Percentiles rank a stretch among this genome's conserved stretches.
These are phyloP conservation scores for Daedaleopsis nitida DNA, from an alignment of 768 basidiomycete genomes.

Conservation along the genomic window DNA sequence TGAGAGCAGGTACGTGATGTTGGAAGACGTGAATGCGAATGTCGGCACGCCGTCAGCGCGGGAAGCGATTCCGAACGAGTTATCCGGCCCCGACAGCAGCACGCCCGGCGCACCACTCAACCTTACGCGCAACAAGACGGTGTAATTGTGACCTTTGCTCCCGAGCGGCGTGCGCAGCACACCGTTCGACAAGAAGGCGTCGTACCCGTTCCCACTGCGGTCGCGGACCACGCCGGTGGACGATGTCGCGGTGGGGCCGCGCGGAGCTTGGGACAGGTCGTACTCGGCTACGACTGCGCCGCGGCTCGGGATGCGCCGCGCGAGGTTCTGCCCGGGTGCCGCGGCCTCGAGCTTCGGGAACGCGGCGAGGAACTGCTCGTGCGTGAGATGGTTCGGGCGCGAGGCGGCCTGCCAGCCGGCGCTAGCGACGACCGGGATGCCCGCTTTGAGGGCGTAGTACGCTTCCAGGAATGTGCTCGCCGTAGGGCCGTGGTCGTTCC, in stretches of 20 bases:
- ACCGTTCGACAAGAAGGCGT: slow-evolving; percentile 16
- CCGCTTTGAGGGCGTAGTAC: slow-evolving; percentile 28
- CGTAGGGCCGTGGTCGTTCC: slow-evolving; percentile 33
- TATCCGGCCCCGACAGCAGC: slow-evolving; percentile 24
- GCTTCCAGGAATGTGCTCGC: slow-evolving; percentile 30
- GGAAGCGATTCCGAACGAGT: slow-evolving; percentile 18
- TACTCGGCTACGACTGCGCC: slow-evolving; percentile 22
- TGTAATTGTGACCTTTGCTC: slow-evolving; percentile 28
- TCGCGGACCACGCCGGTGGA: slow-evolving; percentile 11
- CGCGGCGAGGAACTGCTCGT: slow-evolving; percentile 23
- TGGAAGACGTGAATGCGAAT: slow-evolving; percentile 27
- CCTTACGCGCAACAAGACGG: slow-evolving; percentile 20
- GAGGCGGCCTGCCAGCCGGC: slow-evolving; percentile 28
- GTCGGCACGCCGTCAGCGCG: slow-evolving; percentile 14
- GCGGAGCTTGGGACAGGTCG: slow-evolving; percentile 4
- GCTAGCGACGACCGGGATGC: slow-evolving; percentile 28
- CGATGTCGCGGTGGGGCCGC: neutral
- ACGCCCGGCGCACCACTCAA: slow-evolving; percentile 9
- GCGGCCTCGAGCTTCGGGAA: slow-evolving; percentile 22
- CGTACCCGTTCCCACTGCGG: slow-evolving; percentile 27
- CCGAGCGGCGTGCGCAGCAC: slow-evolving; percentile 25
- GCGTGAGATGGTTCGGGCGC: slow-evolving; percentile 28
- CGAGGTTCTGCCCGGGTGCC: slow-evolving; percentile 29
- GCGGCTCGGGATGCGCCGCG: slow-evolving; percentile 22
- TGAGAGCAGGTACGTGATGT: slow-evolving; percentile 24